Conservation (phyloP, 2,329 filamentous ascomycete genomes). For the Phialophora macrospora region DNA sequence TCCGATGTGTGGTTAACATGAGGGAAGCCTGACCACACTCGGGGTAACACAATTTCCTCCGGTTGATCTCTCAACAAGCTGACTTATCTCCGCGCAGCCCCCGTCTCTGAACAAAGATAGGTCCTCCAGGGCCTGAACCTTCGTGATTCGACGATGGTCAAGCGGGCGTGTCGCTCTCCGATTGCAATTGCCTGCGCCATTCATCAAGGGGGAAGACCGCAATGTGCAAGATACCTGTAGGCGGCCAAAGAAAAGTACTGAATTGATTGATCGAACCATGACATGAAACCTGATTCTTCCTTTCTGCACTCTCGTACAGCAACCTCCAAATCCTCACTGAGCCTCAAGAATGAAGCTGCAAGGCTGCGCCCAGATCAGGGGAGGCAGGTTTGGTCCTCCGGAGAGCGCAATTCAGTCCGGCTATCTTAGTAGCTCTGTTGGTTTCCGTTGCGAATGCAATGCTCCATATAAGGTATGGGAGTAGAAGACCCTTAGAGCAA, state of each 20-base stretch:
- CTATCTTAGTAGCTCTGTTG: background rate
- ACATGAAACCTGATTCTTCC: background rate
- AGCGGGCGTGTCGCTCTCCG: conserved; percentile 9
- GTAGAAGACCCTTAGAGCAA: background rate
- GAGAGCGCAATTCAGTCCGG: background rate
- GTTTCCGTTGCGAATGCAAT: background rate
- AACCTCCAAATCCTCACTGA: too few relatives aligned
- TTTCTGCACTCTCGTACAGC: background rate
- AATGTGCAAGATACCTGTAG: conserved; percentile 10
- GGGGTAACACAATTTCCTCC: conserved; percentile 32
- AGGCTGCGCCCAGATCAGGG: background rate
- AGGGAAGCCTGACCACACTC: conserved; percentile 38
- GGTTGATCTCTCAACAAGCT: conserved; percentile 3
- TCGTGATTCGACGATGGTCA: conserved; percentile 3
- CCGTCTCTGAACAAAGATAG: conserved; percentile 7
- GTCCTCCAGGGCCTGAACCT: background rate
- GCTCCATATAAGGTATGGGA: background rate
- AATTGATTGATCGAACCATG: conserved; percentile 2
- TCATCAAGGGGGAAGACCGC: background rate
- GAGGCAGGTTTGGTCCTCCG: background rate
- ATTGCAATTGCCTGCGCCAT: conserved; percentile 9
- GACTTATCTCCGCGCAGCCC: background rate
- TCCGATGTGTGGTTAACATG: conserved; percentile 86
- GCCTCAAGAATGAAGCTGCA: background rate
- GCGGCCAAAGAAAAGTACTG: conserved; percentile 10